Conservation (phyloP, 805 yeast genomes). For the Myxozyma neglecta region DNA sequence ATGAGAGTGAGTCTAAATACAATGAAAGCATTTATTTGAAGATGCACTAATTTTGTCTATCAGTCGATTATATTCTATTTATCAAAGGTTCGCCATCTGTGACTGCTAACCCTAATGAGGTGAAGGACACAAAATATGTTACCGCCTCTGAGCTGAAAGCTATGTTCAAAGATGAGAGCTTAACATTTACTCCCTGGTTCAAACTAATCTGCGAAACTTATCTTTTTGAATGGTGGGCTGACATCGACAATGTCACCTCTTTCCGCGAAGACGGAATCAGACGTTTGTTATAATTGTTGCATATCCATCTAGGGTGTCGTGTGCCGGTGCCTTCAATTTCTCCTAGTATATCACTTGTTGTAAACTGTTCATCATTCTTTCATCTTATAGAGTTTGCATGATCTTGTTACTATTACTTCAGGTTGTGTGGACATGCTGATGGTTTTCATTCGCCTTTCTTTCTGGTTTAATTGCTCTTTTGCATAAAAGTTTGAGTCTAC, state of each 20-base stretch:
- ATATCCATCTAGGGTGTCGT: not conserved
- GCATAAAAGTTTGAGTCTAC: too few relatives aligned
- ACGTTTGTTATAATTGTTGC: conserved; percentile 32
- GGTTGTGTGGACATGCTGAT: too few relatives aligned
- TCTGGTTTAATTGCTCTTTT: too few relatives aligned
- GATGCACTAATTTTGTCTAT: not conserved
- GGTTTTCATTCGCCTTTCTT: too few relatives aligned
- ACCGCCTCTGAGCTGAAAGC: conserved; percentile 60
- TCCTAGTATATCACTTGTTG: too few relatives aligned
- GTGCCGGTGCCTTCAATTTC: not conserved
- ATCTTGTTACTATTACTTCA: too few relatives aligned
- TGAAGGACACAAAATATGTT: conserved; percentile 77
- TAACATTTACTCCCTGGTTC: conserved; percentile 96
- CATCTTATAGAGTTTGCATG: not conserved
- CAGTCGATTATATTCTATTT: conserved; percentile 82
- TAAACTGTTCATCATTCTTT: not conserved
- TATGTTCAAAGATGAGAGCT: conserved; percentile 68
- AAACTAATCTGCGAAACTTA: conserved; percentile 89
- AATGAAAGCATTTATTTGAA: too few relatives aligned
- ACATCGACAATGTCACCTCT: conserved; percentile 58
- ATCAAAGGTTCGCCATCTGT: conserved; percentile 57
- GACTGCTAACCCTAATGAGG: conserved; percentile 75
- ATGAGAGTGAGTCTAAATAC: conserved; percentile 56
- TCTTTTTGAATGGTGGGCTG: conserved; percentile 91
- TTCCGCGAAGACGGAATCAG: conserved; percentile 43